Percentiles rank a stretch among this genome's conserved stretches.
Conservation (phyloP, 495 filamentous ascomycete species). For the Xylaria venustula region DNA sequence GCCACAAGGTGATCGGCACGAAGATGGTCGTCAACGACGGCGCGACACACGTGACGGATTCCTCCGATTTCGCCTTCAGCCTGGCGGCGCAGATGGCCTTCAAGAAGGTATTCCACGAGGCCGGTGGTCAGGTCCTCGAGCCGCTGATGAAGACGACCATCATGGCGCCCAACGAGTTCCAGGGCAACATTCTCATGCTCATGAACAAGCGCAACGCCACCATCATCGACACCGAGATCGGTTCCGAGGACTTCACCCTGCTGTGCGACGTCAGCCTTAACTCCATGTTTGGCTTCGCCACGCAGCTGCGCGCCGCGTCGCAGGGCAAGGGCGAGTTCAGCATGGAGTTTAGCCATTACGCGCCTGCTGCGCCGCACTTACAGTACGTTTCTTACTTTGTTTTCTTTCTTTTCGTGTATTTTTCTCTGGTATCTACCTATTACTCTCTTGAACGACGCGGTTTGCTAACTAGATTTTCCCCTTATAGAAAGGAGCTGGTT, state of each 20-base stretch:
- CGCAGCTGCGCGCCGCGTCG: constrained; percentile 84
- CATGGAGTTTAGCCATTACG: constrained; percentile 99
- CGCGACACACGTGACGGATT: constrained; percentile 97
- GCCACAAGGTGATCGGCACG: constrained; percentile 88
- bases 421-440: too few species aligned
- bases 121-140: constrained; percentile 79
- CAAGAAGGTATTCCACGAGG: constrained; percentile 85
- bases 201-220: constrained; percentile 96
- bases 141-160: constrained; percentile 98
- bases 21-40: constrained; percentile 94
- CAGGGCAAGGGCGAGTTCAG: constrained; percentile 99
- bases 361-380: constrained; percentile 78
- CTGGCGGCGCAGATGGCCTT: constrained; percentile 95
- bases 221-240: constrained; percentile 94
- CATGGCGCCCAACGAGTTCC: constrained; percentile 95
- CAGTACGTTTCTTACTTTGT: constrained; percentile 66
- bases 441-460: constrained; percentile 8
- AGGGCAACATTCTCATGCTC: constrained; percentile 90
- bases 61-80: constrained; percentile 98
- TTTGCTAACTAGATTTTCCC: constrained; percentile 11
- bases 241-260: constrained; percentile 93
- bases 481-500: constrained; percentile 76
- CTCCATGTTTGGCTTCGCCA: constrained; percentile 95
- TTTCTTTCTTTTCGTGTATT: background rate
- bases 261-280: constrained; percentile 90